Evolutionary conservation across 129 eudicot genomes (phyloP).

Genomic region (Artemisia tridentata): DNA sequence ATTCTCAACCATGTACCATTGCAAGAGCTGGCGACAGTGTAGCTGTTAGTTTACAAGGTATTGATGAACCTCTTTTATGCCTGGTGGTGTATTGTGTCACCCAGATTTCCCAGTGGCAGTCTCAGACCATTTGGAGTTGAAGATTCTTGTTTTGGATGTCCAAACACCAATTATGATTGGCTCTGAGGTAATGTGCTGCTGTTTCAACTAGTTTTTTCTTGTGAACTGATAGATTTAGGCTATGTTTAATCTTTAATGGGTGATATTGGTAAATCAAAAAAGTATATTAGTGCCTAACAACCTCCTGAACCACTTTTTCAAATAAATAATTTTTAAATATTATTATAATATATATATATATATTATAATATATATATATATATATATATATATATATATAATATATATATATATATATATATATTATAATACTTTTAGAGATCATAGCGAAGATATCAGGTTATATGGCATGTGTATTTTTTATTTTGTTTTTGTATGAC

Average conservation of each 20-base stretch:
- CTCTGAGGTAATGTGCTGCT: slow-evolving; percentile 59
- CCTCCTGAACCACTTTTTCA: background rate
- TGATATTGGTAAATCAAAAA: background rate
- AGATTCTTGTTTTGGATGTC: slow-evolving; percentile 70
- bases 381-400: too few species aligned
- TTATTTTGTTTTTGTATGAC: background rate
- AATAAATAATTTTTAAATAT: too few species aligned
- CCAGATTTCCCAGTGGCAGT: slow-evolving; percentile 85
- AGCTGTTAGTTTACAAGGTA: slow-evolving; percentile 70
- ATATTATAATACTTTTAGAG: background rate
- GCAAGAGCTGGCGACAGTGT: slow-evolving; percentile 95
- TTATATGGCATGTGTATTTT: background rate
- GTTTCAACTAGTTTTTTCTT: background rate
- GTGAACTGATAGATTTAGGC: background rate
- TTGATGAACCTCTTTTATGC: slow-evolving; percentile 54
- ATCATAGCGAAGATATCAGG: background rate
- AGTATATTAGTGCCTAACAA: background rate
- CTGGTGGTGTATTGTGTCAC: slow-evolving; percentile 95
- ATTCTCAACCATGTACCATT: slow-evolving; percentile 55
- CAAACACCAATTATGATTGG: slow-evolving; percentile 74
- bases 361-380: too few species aligned
- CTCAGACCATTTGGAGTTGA: slow-evolving; percentile 74
- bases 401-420: too few species aligned
- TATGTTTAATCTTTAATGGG: background rate
- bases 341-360: too few species aligned